Conservation (phyloP, 2,329 filamentous ascomycete genomes). For the Fusarium protoensiforme region DNA sequence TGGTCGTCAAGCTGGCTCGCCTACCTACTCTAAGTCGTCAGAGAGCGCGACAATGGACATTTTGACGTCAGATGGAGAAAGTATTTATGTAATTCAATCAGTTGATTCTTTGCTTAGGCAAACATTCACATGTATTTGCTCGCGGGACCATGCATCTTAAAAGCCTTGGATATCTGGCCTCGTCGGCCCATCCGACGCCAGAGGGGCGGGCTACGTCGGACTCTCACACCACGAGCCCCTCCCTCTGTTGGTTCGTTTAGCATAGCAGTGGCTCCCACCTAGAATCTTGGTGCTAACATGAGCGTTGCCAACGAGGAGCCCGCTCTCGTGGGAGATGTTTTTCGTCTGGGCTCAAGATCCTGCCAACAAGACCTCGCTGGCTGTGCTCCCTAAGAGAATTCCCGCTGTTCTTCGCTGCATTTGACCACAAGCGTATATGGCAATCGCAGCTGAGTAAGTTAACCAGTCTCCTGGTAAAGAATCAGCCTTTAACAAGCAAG, state of each 20-base stretch:
- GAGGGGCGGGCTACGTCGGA: neutral
- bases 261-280: neutral
- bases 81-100: neutral
- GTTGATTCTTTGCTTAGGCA: neutral
- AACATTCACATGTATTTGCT: neutral
- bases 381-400: too few species aligned
- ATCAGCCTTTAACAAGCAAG: too few species aligned
- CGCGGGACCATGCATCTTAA: neutral
- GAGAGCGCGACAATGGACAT: slow-evolving; percentile 10
- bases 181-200: neutral
- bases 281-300: neutral
- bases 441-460: too few species aligned
- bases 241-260: neutral
- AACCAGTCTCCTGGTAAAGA: too few species aligned
- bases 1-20: neutral
- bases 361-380: too few species aligned
- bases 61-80: neutral
- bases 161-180: neutral
- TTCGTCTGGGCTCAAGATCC: too few species aligned
- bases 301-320: neutral
- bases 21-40: neutral
- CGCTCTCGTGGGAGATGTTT: neutral
- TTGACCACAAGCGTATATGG: too few species aligned
- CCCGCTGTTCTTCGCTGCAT: too few species aligned
- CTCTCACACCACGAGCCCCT: neutral